Conservation (phyloP, 495 filamentous ascomycete genomes). For the Lophium mytilinum region DNA sequence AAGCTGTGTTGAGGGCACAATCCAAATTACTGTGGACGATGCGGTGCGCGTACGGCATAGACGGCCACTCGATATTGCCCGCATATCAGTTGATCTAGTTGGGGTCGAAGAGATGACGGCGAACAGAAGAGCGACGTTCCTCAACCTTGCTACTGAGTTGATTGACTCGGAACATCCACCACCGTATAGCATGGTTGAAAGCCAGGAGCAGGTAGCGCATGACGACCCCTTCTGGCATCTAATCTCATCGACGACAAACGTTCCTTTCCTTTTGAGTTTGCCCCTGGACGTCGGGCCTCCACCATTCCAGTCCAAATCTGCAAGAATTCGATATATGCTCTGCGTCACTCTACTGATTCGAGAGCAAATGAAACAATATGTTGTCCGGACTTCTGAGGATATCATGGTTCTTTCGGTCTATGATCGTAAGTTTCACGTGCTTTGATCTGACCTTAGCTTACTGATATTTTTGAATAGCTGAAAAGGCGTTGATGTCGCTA, state of each 20-base stretch:
- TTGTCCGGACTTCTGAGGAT: constrained; percentile 35
- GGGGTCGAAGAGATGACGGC: constrained; percentile 44
- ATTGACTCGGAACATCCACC: constrained; percentile 44
- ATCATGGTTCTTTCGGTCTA: constrained; percentile 32
- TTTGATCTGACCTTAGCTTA: constrained; percentile 25
- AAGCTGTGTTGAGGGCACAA: constrained; percentile 34
- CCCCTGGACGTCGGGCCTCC: constrained; percentile 48
- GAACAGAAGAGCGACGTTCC: constrained; percentile 38
- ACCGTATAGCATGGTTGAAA: constrained; percentile 41
- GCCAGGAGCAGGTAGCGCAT: constrained; percentile 26
- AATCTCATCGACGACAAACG: constrained; percentile 35
- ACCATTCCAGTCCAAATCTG: constrained; percentile 45
- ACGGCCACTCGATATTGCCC: constrained; percentile 31
- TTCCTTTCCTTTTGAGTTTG: constrained; percentile 47
- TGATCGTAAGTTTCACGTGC: constrained; percentile 26
- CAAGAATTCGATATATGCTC: constrained; percentile 45
- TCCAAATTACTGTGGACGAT: constrained; percentile 33
- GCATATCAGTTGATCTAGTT: constrained; percentile 43
- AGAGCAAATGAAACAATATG: constrained; percentile 35
- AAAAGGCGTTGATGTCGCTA: constrained; percentile 46
- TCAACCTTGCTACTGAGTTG: constrained; percentile 43
- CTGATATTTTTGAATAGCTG: constrained; percentile 30
- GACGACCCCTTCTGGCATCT: constrained; percentile 41
- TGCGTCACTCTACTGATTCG: constrained; percentile 34
- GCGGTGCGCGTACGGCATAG: constrained; percentile 27